phyloP scores from a whole-genome alignment of 2,329 filamentous ascomycete genomes.

The Zarea fungicola region DNA sequence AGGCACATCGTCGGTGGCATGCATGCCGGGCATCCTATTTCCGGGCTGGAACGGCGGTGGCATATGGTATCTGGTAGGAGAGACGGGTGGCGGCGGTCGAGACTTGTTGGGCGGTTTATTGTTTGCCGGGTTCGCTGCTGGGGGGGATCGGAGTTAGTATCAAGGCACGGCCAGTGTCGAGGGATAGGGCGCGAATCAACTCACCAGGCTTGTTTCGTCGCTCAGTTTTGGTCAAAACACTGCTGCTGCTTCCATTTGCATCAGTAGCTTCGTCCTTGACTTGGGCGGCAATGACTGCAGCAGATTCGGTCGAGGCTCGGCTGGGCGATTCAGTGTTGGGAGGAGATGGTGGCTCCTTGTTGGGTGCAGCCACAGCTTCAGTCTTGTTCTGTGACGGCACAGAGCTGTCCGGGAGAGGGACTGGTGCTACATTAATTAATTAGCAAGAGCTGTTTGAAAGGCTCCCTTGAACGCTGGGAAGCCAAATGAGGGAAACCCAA shows the following conservation, averaged over 20 bases:
- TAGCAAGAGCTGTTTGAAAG: too few species aligned
- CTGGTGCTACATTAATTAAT: too few species aligned
- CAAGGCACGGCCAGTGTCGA: background rate
- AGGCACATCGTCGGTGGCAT: conserved; percentile 29
- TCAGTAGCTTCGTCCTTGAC: background rate
- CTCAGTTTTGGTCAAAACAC: too few species aligned
- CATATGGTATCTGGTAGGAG: conserved; percentile 37
- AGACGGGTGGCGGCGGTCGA: conserved; percentile 27
- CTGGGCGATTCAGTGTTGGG: conserved; percentile 1
- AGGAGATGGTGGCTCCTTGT: background rate
- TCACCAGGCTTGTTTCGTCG: conserved; percentile 15
- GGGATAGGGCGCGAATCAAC: background rate
- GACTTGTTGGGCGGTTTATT: conserved; percentile 17
- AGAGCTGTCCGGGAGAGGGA: background rate
- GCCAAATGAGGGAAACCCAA: background rate
- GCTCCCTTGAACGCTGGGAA: too few species aligned
- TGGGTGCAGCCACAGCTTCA: background rate
- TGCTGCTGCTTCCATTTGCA: background rate
- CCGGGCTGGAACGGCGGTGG: conserved; percentile 38
- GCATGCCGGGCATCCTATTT: conserved; percentile 24
- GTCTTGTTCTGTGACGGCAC: background rate
- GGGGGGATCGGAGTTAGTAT: conserved; percentile 10
- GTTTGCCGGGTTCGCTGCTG: conserved; percentile 15
- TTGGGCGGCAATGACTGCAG: background rate
- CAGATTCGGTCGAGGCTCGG: conserved; percentile 5